phyloP scores from a whole-genome alignment of 2,329 filamentous ascomycete genomes.

The Scopulariopsis brevicaulis region DNA sequence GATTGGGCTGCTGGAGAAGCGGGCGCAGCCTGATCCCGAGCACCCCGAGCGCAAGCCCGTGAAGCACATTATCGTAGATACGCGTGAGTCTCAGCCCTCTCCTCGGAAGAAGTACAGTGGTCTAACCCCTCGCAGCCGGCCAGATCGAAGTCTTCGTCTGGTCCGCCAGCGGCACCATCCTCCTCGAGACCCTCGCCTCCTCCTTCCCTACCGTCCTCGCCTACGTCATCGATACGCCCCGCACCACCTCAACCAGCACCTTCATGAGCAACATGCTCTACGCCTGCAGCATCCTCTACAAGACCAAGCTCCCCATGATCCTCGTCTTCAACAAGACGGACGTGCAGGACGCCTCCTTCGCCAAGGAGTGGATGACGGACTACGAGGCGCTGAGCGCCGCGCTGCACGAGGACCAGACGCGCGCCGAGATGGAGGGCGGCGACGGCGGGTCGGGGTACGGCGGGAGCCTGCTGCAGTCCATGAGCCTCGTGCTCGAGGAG shows the following conservation, averaged over 20 bases:
- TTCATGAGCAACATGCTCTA: slow-evolving; percentile 99
- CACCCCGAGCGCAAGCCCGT: slow-evolving; percentile 52
- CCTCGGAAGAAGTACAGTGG: neutral
- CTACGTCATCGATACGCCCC: slow-evolving; percentile 93
- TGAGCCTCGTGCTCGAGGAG: slow-evolving; percentile 95
- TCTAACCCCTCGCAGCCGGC: slow-evolving; percentile 36
- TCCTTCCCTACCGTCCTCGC: slow-evolving; percentile 95
- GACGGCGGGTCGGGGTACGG: slow-evolving; percentile 85
- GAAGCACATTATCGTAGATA: slow-evolving; percentile 84
- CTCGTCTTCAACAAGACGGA: slow-evolving; percentile 99
- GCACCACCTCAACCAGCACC: slow-evolving; percentile 83
- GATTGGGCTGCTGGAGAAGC: slow-evolving; percentile 78
- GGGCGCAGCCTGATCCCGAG: slow-evolving; percentile 52
- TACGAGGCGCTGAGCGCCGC: slow-evolving; percentile 93
- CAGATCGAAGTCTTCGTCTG: slow-evolving; percentile 99
- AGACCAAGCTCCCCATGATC: slow-evolving; percentile 97
- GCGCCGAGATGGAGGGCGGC: slow-evolving; percentile 62
- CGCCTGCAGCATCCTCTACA: slow-evolving; percentile 96
- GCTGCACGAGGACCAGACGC: slow-evolving; percentile 66
- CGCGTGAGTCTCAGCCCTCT: slow-evolving; percentile 32
- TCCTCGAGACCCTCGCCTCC: slow-evolving; percentile 84
- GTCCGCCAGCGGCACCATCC: slow-evolving; percentile 89
- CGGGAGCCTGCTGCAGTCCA: slow-evolving; percentile 89
- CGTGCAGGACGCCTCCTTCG: slow-evolving; percentile 80
- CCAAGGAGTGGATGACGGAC: slow-evolving; percentile 99